These are phyloP conservation scores for Penicillium corylophilum DNA, from an alignment of 2,329 filamentous ascomycete genomes.

Conservation along the genomic window DNA sequence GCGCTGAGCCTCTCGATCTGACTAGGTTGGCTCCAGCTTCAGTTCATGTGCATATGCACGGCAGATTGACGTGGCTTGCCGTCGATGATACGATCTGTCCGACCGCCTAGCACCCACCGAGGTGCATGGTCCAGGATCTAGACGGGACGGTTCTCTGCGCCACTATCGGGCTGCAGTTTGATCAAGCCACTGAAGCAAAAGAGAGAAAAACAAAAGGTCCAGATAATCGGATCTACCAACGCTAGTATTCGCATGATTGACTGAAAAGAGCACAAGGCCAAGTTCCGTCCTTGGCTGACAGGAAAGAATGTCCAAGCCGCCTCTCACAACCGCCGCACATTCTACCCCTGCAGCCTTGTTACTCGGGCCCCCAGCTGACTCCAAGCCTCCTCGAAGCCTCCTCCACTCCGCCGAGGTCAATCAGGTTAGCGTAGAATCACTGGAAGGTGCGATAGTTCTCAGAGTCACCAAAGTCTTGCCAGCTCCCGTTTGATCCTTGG, in stretches of 20 bases:
- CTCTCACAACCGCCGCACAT: no score
- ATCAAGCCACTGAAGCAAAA: no score
- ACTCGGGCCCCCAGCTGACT: no score
- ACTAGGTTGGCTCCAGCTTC: not conserved
- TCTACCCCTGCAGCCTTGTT: no score
- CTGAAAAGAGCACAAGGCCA: no score
- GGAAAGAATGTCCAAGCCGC: no score
- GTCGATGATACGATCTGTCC: conserved; percentile 6
- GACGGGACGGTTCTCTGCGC: not conserved
- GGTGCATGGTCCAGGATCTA: conserved; percentile 1
- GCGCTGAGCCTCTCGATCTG: not conserved
- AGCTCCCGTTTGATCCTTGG: conserved; percentile 4
- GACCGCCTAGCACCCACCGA: conserved; percentile 2
- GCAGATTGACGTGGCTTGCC: conserved; percentile 1
- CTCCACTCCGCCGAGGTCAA: not conserved
- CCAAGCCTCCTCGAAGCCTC: no score
- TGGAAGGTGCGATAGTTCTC: conserved; percentile 13
- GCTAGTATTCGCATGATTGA: no score
- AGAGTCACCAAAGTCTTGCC: conserved; percentile 10
- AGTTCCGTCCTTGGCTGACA: no score
- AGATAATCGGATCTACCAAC: no score
- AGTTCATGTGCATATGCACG: not conserved
- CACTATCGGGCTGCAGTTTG: not conserved
- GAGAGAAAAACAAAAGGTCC: no score
- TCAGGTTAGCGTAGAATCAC: conserved; percentile 7